Percentiles rank a stretch among this genome's conserved stretches.
phyloP scores from a whole-genome alignment of 2,329 filamentous ascomycete species.

The Fusarium abutilonis region DNA sequence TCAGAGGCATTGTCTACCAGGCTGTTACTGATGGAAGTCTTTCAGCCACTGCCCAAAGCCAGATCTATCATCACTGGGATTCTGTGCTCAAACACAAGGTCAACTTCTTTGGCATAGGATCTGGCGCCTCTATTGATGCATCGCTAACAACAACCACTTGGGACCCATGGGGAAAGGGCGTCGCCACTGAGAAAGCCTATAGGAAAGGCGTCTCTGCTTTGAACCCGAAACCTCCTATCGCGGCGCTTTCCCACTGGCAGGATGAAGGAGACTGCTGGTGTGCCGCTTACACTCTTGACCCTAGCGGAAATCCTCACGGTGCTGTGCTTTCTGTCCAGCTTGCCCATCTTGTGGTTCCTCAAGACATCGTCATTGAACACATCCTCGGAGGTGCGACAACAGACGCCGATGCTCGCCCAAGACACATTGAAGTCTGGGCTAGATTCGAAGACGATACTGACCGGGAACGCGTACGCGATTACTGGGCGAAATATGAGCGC shows the following conservation, averaged over 20 bases:
- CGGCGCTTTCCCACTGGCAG: conserved; percentile 74
- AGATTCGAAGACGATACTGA: conserved; percentile 60
- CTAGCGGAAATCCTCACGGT: conserved; percentile 59
- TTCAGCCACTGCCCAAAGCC: conserved; percentile 57
- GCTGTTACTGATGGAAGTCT: conserved; percentile 59
- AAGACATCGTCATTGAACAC: conserved; percentile 78
- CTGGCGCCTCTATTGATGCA: conserved; percentile 73
- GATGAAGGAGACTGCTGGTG: conserved; percentile 93
- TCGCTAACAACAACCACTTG: conserved; percentile 69
- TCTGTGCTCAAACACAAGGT: conserved; percentile 62
- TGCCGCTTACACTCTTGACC: conserved; percentile 59
- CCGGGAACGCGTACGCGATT: conserved; percentile 55
- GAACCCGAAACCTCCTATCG: conserved; percentile 51
- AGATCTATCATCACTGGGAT: conserved; percentile 58
- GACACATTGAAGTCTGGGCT: conserved; percentile 75
- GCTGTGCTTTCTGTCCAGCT: conserved; percentile 73
- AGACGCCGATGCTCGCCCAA: conserved; percentile 70
- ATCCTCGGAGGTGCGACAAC: conserved; percentile 70
- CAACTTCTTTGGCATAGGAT: conserved; percentile 76
- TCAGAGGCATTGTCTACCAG: conserved; percentile 55
- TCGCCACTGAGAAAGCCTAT: conserved; percentile 16
- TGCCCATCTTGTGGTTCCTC: conserved; percentile 67
- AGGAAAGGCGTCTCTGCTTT: conserved; percentile 37
- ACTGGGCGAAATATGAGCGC: conserved; percentile 49
- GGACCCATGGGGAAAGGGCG: conserved; percentile 44